Conservation (phyloP, 2,329 filamentous ascomycete species). For the Talaromyces sp. region DNA sequence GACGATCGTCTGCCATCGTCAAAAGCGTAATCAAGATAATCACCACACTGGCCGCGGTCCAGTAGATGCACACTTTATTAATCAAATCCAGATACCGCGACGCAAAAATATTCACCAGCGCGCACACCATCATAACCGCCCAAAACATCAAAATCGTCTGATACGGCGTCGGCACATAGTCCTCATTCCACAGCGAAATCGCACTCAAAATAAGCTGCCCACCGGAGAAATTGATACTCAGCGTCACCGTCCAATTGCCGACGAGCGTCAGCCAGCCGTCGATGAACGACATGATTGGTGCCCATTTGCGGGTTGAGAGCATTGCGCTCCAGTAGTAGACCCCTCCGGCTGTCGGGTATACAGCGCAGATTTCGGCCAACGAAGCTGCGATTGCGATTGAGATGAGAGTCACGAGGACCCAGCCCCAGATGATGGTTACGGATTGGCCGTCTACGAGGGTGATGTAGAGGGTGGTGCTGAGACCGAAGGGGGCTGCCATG, state of each 20-base stretch:
- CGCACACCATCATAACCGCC: slow-evolving; percentile 67
- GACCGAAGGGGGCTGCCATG: slow-evolving; percentile 69
- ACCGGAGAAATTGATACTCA: slow-evolving; percentile 70
- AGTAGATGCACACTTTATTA: slow-evolving; percentile 72
- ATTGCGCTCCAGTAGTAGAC: slow-evolving; percentile 73
- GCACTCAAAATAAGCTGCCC: slow-evolving; percentile 67
- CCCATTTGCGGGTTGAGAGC: slow-evolving; percentile 64
- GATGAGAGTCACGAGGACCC: slow-evolving; percentile 64
- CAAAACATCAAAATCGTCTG: slow-evolving; percentile 71
- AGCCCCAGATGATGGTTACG: slow-evolving; percentile 70
- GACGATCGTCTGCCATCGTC: slow-evolving; percentile 57
- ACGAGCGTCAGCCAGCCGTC: slow-evolving; percentile 71
- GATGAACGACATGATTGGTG: slow-evolving; percentile 66
- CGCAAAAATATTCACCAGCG: slow-evolving; percentile 64
- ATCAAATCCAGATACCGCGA: slow-evolving; percentile 64
- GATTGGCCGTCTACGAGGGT: slow-evolving; percentile 66
- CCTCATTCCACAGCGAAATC: slow-evolving; percentile 68
- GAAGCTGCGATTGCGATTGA: slow-evolving; percentile 64
- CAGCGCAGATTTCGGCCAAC: slow-evolving; percentile 67
- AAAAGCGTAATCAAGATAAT: slow-evolving; percentile 67
- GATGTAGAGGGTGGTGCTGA: slow-evolving; percentile 68
- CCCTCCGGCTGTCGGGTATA: slow-evolving; percentile 66
- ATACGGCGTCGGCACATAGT: slow-evolving; percentile 65
- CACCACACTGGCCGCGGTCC: slow-evolving; percentile 65
- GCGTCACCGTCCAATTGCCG: slow-evolving; percentile 69